phyloP scores from a whole-genome alignment of 2,329 filamentous ascomycete species.

The Rhinocladiella similis region DNA sequence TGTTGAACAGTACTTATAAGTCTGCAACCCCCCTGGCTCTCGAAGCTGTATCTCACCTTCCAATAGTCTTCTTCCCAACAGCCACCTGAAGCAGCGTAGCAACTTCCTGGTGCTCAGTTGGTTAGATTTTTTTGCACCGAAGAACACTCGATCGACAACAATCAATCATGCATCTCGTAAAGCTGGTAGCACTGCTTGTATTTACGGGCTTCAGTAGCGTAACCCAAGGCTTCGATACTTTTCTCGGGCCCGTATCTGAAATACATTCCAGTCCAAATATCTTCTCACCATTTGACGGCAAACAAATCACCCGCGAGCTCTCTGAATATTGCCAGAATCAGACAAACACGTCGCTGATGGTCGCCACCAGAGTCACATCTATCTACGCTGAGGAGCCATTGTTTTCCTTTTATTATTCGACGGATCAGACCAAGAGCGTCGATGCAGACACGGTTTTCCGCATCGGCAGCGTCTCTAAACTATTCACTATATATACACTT shows the following conservation, averaged over 20 bases:
- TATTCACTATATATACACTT: conserved; percentile 46
- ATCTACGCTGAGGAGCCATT: not conserved
- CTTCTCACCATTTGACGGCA: not conserved
- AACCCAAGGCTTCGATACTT: conserved; percentile 2
- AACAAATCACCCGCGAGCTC: not conserved
- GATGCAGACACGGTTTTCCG: conserved; percentile 41
- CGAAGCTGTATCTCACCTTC: too few species aligned
- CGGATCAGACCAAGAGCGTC: conserved; percentile 22
- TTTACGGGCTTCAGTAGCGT: not conserved
- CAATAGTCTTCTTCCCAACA: too few species aligned
- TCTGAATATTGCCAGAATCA: not conserved
- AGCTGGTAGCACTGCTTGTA: not conserved
- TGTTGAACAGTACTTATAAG: too few species aligned
- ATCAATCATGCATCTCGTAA: not conserved
- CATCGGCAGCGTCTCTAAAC: conserved; percentile 48
- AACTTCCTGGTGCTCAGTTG: too few species aligned
- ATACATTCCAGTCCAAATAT: not conserved
- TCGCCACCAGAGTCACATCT: not conserved
- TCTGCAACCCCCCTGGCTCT: too few species aligned
- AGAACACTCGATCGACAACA: too few species aligned
- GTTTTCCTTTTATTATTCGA: conserved; percentile 1
- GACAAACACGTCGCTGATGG: conserved; percentile 3
- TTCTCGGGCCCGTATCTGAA: not conserved
- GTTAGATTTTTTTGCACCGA: too few species aligned
- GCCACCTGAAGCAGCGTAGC: too few species aligned